A percentile compares a stretch with the other conserved stretches of the same genome.
Evolutionary conservation across 1,284 basidiomycete species (phyloP).

Genomic region (Cystobasidiaceae sp.): DNA sequence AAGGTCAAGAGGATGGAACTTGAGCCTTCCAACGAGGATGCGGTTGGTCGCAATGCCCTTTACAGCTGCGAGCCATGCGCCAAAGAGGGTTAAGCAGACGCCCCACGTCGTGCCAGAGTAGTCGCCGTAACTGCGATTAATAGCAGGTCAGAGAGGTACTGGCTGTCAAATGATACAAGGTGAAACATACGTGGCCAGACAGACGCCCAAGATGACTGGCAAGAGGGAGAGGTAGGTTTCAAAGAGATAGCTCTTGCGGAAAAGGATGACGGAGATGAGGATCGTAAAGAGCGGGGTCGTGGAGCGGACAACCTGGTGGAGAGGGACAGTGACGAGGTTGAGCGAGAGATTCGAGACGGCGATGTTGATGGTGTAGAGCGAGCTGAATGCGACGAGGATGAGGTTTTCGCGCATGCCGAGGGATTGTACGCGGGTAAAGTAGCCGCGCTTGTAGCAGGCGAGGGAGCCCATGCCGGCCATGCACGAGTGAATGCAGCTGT

Average conservation of each 20-base stretch:
- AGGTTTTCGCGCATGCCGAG: constrained; percentile 58
- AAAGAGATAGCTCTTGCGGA: constrained; percentile 52
- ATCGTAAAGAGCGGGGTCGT: constrained; percentile 86
- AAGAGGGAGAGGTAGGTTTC: constrained; percentile 67
- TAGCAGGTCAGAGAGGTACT: no score
- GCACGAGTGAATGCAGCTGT: constrained; percentile 40
- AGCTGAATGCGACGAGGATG: constrained; percentile 69
- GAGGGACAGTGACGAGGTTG: constrained; percentile 81
- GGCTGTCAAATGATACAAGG: no score
- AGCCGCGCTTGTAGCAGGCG: constrained; percentile 57
- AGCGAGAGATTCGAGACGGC: constrained; percentile 84
- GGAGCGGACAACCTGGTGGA: constrained; percentile 92
- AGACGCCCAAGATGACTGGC: constrained; percentile 85
- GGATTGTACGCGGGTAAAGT: constrained; percentile 59
- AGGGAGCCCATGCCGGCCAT: constrained; percentile 59
- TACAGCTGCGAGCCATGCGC: constrained; percentile 78
- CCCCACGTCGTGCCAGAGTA: constrained; percentile 60
- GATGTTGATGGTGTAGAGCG: constrained; percentile 85
- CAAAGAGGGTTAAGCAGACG: constrained; percentile 74
- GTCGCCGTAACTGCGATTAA: constrained; percentile 37
- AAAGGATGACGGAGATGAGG: constrained; percentile 57
- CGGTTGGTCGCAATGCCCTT: constrained; percentile 82
- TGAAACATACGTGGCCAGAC: constrained; percentile 60
- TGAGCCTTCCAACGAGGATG: constrained; percentile 45
- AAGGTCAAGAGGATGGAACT: constrained; percentile 77